phyloP scores from a whole-genome alignment of 768 basidiomycete genomes.

The Boletus rufocinnamomeus region DNA sequence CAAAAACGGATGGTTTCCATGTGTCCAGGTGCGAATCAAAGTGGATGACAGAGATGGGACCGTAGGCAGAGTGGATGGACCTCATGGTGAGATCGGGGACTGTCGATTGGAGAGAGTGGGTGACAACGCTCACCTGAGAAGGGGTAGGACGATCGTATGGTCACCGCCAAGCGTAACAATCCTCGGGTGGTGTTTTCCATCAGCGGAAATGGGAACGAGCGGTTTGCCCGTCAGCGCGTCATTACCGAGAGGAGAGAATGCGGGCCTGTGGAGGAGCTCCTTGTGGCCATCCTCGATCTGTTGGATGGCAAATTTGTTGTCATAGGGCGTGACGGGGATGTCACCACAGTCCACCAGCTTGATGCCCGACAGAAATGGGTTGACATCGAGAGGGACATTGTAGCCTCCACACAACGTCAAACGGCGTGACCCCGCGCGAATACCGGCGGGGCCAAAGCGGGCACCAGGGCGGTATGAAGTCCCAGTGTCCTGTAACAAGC shows the following conservation, averaged over 20 bases:
- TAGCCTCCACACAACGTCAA: conserved; percentile 77
- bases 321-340: conserved; percentile 77
- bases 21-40: conserved; percentile 86
- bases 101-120: background rate
- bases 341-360: conserved; percentile 78
- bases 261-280: conserved; percentile 61
- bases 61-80: conserved; percentile 75
- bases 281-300: conserved; percentile 78
- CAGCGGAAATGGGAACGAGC: conserved; percentile 59
- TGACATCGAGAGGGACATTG: conserved; percentile 71
- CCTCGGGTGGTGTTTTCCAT: conserved; percentile 76
- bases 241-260: conserved; percentile 64
- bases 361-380: conserved; percentile 69
- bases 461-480: conserved; percentile 83
- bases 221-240: conserved; percentile 59
- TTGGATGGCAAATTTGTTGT: conserved; percentile 69
- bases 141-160: conserved; percentile 76
- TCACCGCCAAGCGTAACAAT: conserved; percentile 86
- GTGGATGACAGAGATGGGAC: conserved; percentile 80
- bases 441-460: conserved; percentile 82
- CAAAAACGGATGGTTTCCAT: conserved; percentile 76
- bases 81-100: conserved; percentile 32
- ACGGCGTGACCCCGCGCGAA: conserved; percentile 76
- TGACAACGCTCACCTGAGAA: conserved; percentile 35
- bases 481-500: conserved; percentile 54